phyloP scores from a whole-genome alignment of 1,284 basidiomycete species.

The Cystobasidiaceae sp. region DNA sequence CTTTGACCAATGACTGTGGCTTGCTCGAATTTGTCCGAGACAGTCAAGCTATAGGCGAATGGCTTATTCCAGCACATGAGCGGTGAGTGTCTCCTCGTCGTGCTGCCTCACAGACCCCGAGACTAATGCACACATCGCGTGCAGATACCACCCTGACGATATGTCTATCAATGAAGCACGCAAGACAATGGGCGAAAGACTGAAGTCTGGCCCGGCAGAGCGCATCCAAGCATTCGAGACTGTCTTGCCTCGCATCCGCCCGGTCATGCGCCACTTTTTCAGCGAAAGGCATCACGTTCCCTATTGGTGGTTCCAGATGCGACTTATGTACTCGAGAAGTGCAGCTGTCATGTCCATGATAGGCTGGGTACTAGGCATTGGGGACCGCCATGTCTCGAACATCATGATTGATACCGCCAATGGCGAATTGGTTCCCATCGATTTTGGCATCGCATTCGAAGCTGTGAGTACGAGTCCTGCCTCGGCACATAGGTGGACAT shows the following conservation, averaged over 20 bases:
- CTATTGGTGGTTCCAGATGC: slow-evolving; percentile 87
- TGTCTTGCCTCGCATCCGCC: slow-evolving; percentile 60
- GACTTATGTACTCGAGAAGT: slow-evolving; percentile 82
- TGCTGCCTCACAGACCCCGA: neutral
- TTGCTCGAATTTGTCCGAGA: slow-evolving; percentile 86
- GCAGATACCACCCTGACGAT: slow-evolving; percentile 6
- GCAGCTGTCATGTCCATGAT: slow-evolving; percentile 92
- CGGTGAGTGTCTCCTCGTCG: neutral
- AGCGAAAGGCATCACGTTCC: slow-evolving; percentile 81
- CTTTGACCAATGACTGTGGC: slow-evolving; percentile 73
- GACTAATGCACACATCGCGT: neutral
- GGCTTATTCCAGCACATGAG: slow-evolving; percentile 62
- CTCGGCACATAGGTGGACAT: too few relatives aligned
- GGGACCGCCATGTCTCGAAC: slow-evolving; percentile 88
- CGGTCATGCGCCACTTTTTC: slow-evolving; percentile 92
- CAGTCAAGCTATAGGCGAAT: slow-evolving; percentile 62
- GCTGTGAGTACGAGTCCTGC: slow-evolving; percentile 45
- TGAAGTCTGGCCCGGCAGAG: slow-evolving; percentile 32
- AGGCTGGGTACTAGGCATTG: slow-evolving; percentile 85
- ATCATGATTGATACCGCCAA: slow-evolving; percentile 78
- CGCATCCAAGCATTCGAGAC: slow-evolving; percentile 51
- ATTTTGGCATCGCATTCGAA: slow-evolving; percentile 94
- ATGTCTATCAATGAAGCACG: slow-evolving; percentile 31
- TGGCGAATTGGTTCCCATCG: slow-evolving; percentile 90
- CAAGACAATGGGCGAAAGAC: slow-evolving; percentile 47